Conservation (phyloP, 768 basidiomycete species). For the Leccinum obscurum region DNA sequence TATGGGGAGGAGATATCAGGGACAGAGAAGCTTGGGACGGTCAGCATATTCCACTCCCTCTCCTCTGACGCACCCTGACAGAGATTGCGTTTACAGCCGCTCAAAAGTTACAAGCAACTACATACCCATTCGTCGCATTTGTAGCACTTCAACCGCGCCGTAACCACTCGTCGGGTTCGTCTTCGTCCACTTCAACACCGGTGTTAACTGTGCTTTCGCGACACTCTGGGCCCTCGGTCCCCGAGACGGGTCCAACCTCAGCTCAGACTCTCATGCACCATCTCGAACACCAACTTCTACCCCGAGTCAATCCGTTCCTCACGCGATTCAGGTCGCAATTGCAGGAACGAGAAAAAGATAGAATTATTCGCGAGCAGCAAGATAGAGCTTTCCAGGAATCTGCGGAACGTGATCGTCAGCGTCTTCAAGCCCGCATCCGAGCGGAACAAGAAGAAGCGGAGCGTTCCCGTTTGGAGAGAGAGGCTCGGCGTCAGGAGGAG, state of each 20-base stretch:
- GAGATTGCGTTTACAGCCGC: slow-evolving; percentile 38
- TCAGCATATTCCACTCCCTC: slow-evolving; percentile 24
- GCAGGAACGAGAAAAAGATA: slow-evolving; percentile 51
- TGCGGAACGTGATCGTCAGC: slow-evolving; percentile 64
- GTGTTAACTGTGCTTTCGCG: slow-evolving; percentile 82
- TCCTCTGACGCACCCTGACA: slow-evolving; percentile 1
- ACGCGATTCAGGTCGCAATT: slow-evolving; percentile 54
- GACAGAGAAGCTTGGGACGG: slow-evolving; percentile 82
- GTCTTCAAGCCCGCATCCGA: slow-evolving; percentile 55
- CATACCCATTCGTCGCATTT: slow-evolving; percentile 93
- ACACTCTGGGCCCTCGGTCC: slow-evolving; percentile 66
- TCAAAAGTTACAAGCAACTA: slow-evolving; percentile 81
- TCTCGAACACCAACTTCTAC: slow-evolving; percentile 70
- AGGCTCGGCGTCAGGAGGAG: slow-evolving; percentile 31
- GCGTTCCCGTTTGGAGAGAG: slow-evolving; percentile 32
- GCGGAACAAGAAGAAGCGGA: slow-evolving; percentile 42
- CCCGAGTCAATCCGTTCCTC: slow-evolving; percentile 79
- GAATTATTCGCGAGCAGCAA: slow-evolving; percentile 74
- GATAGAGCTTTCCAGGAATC: slow-evolving; percentile 75
- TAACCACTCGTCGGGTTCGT: slow-evolving; percentile 33
- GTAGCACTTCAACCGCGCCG: slow-evolving; percentile 80
- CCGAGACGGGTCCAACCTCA: slow-evolving; percentile 58
- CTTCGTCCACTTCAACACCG: slow-evolving; percentile 41
- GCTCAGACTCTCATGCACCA: slow-evolving; percentile 63
- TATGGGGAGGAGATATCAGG: slow-evolving; percentile 93